Conservation (phyloP, 1,284 basidiomycete genomes). For the Apiotrichum laibachii region DNA sequence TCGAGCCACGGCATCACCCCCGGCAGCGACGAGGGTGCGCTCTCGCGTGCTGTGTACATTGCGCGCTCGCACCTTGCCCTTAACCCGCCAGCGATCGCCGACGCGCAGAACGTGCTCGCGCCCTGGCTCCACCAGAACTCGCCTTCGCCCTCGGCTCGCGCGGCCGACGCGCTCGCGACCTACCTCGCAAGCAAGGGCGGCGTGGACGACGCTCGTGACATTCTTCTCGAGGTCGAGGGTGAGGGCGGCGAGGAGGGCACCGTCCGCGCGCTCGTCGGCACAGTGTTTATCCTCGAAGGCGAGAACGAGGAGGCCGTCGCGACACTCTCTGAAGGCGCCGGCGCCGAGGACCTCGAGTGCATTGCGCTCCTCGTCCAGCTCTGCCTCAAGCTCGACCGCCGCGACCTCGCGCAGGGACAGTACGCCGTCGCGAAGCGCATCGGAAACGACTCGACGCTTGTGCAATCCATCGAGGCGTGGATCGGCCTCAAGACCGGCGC, state of each 20-base stretch:
- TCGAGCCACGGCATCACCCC: conserved; percentile 33
- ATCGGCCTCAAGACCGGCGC: conserved; percentile 69
- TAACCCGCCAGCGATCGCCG: conserved; percentile 59
- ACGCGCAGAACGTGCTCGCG: conserved; percentile 57
- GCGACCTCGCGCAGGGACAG: conserved; percentile 80
- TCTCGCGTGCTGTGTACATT: conserved; percentile 65
- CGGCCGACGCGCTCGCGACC: conserved; percentile 66
- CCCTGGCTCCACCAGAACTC: conserved; percentile 51
- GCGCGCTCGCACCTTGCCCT: conserved; percentile 79
- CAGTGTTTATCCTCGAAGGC: conserved; percentile 74
- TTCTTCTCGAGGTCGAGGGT: conserved; percentile 75
- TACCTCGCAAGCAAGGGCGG: conserved; percentile 57
- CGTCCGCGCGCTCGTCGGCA: conserved; percentile 75
- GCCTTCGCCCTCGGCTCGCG: conserved; percentile 67
- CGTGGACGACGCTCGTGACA: conserved; percentile 77
- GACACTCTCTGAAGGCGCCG: conserved; percentile 68
- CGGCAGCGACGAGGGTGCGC: conserved; percentile 48
- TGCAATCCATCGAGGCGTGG: conserved; percentile 84
- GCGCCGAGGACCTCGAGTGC: conserved; percentile 75
- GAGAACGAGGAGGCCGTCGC: conserved; percentile 89
- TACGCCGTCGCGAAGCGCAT: conserved; percentile 75
- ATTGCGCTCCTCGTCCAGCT: conserved; percentile 78
- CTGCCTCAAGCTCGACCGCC: conserved; percentile 76
- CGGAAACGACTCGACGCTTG: conserved; percentile 82
- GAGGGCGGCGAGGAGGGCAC: conserved; percentile 64